phyloP scores from a whole-genome alignment of 768 basidiomycete species.

The Collybiopsis confluens region DNA sequence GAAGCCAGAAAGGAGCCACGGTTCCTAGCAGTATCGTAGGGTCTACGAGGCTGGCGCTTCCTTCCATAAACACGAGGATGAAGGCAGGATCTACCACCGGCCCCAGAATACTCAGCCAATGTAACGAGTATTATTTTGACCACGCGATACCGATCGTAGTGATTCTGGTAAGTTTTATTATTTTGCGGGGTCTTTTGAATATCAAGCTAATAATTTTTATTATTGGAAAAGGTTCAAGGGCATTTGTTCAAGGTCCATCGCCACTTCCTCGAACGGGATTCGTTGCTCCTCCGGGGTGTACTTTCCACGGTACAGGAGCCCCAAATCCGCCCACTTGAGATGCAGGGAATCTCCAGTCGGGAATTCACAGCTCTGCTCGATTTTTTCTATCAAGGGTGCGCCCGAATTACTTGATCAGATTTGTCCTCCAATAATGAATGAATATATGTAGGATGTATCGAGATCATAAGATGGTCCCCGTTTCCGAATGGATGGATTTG shows the following conservation, averaged over 20 bases:
- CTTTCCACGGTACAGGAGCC: not conserved
- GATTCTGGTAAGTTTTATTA: not conserved
- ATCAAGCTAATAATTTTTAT: not conserved
- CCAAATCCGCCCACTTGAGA: not conserved
- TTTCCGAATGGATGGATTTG: conserved; percentile 5
- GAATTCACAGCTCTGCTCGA: conserved; percentile 2
- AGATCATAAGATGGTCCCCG: not conserved
- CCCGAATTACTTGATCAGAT: not conserved
- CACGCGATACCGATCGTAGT: conserved; percentile 1
- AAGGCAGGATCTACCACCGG: not conserved
- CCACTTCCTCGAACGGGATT: conserved; percentile 5
- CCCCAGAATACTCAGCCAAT: not conserved
- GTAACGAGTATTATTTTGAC: conserved; percentile 1
- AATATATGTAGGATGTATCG: conserved; percentile 4
- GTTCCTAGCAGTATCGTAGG: not conserved
- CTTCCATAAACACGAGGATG: not conserved
- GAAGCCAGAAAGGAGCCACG: too few species aligned
- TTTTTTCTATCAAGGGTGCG: conserved; percentile 4
- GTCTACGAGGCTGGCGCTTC: not conserved
- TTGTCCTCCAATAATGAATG: not conserved
- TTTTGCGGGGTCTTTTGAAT: not conserved
- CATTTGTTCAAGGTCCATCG: conserved; percentile 4
- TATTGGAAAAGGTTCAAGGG: conserved; percentile 1
- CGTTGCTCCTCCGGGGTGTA: not conserved
- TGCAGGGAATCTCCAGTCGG: not conserved